These are phyloP conservation scores for Clavariopsis aquatica DNA, from an alignment of 495 filamentous ascomycete genomes.

Conservation along the genomic window DNA sequence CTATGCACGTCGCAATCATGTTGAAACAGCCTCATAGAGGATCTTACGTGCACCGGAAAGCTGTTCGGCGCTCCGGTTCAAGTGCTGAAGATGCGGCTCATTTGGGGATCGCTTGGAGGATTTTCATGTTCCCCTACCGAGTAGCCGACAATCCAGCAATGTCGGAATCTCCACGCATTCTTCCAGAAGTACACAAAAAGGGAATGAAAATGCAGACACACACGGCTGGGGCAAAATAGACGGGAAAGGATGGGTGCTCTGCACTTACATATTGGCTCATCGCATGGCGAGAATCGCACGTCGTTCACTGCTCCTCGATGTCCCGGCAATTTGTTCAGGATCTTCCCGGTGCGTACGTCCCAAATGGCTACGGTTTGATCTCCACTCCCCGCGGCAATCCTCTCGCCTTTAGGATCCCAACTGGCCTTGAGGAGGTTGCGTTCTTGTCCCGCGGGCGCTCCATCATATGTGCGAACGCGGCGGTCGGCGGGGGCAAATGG, in stretches of 20 bases:
- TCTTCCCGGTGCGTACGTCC: slow-evolving; percentile 77
- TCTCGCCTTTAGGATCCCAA: slow-evolving; percentile 85
- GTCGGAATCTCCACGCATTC: too few species aligned
- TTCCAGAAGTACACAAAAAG: background rate
- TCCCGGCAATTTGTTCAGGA: slow-evolving; percentile 91
- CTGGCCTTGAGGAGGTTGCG: slow-evolving; percentile 89
- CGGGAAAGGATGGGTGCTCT: background rate
- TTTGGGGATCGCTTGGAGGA: too few species aligned
- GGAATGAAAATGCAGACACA: background rate
- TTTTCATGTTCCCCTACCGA: too few species aligned
- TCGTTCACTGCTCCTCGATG: slow-evolving; percentile 96
- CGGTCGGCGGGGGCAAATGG: slow-evolving; percentile 89
- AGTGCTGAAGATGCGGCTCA: too few species aligned
- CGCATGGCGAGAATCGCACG: slow-evolving; percentile 80
- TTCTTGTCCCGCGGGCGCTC: slow-evolving; percentile 82
- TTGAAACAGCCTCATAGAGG: slow-evolving; percentile 18
- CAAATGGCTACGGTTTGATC: slow-evolving; percentile 90
- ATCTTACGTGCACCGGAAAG: background rate
- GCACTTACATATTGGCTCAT: slow-evolving; percentile 85
- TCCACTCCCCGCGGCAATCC: slow-evolving; percentile 84
- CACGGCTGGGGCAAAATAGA: background rate
- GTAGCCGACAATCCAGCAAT: too few species aligned
- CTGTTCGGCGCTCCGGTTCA: too few species aligned
- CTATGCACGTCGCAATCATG: background rate
- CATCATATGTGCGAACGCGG: slow-evolving; percentile 81